Conservation (phyloP, 2,329 filamentous ascomycete species). For the Ophiostoma ulmi region DNA sequence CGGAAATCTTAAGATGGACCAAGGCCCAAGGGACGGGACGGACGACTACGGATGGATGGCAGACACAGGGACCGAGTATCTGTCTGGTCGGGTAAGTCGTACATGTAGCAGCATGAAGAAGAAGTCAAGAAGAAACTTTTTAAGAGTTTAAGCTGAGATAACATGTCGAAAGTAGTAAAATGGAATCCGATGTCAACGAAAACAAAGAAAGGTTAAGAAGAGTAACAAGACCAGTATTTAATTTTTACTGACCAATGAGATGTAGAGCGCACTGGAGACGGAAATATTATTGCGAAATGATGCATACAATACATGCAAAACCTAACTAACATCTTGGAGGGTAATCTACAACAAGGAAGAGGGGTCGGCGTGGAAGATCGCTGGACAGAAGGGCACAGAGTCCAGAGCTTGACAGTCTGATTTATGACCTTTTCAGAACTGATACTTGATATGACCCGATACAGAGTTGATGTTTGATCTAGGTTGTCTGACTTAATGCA, state of each 20-base stretch:
- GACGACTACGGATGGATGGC: background rate
- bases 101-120: background rate
- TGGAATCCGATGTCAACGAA: background rate
- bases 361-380: background rate
- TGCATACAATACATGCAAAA: background rate
- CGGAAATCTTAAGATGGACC: background rate
- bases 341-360: background rate
- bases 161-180: background rate
- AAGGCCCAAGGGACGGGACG: background rate
- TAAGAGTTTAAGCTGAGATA: background rate
- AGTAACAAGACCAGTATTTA: background rate
- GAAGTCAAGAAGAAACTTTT: background rate
- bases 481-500: background rate
- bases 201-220: background rate
- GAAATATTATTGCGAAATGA: background rate
- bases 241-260: background rate
- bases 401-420: background rate
- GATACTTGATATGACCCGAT: background rate
- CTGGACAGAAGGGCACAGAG: background rate
- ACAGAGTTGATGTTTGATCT: background rate
- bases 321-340: background rate
- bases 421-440: background rate
- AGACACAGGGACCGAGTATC: background rate
- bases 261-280: background rate
- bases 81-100: background rate